Evolutionary conservation across 371 early-diverging fungal genomes (phyloP), one percentile per base, ranked within the genome.

Genomic region (Umbelopsis sp.): DNA sequence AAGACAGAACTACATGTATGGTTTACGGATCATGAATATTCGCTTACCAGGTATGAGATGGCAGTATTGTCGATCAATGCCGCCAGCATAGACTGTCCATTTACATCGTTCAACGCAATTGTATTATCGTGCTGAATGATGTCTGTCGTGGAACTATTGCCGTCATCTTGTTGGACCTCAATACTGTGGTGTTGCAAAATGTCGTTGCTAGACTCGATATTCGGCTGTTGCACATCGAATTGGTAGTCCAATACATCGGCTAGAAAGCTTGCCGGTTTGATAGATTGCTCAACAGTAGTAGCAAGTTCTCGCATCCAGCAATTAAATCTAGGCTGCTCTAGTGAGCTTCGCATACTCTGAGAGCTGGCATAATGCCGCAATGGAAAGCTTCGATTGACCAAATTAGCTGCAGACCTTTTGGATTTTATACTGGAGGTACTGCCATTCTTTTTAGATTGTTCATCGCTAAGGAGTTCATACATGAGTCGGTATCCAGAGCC

Each of bases 251-350:
- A 66, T 2, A 81, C 80, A 24, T 74, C 76, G 0, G 84, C 73
- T 48, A 81, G 64, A 50, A 80, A 80, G 0, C 79, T 81, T 63
- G 81, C 80, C 4, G 80, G 80, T 53, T 84, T 82, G 64, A 84
- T 80, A 37, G 81, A 79, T 18, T 70, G 65, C 6, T 84, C 84
- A 3, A 79, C 80, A 0, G 80, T 84, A 38, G 69, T 71, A 24
- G 80, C 78, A 10, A 84, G 53, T 45, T 84, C 84, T 9, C 80
- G 70, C 84, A 84, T 84, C 84, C 84, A 84, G 9, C 79, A 76
- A 11, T 82, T 25, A 16, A 57, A 57, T 18, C 4, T 57, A 25
- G 35, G 57, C 2, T 1, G 14, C 4, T 14, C 29, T 10, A 12
- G 1, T 35, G 4, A 6, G 8, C 18, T 35, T 35, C n/a, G 3